Base-by-base conservation (phyloP, 257 asterid species). In the Solanum bulbocastanum region DNA sequence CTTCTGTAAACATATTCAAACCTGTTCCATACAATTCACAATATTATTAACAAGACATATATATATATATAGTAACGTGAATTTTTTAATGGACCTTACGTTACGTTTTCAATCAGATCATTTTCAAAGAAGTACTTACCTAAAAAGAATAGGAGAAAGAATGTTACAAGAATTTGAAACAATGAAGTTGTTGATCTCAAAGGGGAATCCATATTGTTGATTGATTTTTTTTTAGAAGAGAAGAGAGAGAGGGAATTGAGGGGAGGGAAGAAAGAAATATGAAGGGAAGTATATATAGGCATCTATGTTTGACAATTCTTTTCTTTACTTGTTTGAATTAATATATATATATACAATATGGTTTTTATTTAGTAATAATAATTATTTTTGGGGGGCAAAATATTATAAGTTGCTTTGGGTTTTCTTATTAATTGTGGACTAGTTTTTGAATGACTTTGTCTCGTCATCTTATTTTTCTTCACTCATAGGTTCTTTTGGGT, bases 271-370 rank as follows among this genome's bases (percentile, higher is more conserved):
- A 39, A 89, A 39, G 89, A 56, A 30, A 44, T 40, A 68, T 75
- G 37, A 91, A 76, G 56, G 27, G 72, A 68, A 71, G 60, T 4
- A 36, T 87, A 71, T 87, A 90, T 87, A 90, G 87, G 78, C 62
- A 52, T 20, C 35, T 18, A 13, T 86, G 25, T 23, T 85, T 87
- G 84, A n/a, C 92, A 91, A 91, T 90, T 83, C 90, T 83, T 91
- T 91, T 85, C 91, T 88, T 91, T 90, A 42, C 92, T 91, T 91
- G 92, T 73, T 86, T 86, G 92, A 85, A 52, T 86, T 84, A 83
- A 46, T 49, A 52, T 68, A 83, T 37, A 46, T 35, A 56, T 71
- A 83, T 23, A 25, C 14, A 65, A 11, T 66, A 15, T 30, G 4
- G 1, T 15, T 14, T 32, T 32, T 32, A 15, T 87, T 40, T 71